Conservation (phyloP, 805 yeast genomes). For the Lipomyces sp. region DNA sequence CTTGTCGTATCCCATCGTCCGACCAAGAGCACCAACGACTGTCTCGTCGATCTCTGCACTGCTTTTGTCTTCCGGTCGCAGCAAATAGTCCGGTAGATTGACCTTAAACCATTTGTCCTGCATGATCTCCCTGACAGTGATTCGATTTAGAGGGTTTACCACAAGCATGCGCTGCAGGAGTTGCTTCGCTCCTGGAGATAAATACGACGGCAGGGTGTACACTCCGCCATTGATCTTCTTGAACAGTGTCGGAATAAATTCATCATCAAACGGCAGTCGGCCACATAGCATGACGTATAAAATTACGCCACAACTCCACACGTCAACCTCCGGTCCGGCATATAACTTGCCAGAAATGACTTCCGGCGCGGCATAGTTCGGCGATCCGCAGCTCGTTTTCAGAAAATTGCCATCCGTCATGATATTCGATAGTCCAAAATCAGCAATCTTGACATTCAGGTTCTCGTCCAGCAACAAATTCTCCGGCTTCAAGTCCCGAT, state of each 20-base stretch:
- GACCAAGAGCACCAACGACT: constrained; percentile 71
- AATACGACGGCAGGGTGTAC: constrained; percentile 83
- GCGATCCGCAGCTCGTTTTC: constrained; percentile 94
- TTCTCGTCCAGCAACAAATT: constrained; percentile 86
- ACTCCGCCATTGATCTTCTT: constrained; percentile 90
- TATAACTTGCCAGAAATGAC: constrained; percentile 92
- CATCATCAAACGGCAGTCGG: constrained; percentile 93
- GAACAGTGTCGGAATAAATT: constrained; percentile 90
- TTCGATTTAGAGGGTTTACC: constrained; percentile 91
- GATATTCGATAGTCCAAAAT: constrained; percentile 90
- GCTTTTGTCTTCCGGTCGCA: constrained; percentile 57
- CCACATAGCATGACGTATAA: constrained; percentile 96
- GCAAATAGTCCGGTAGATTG: constrained; percentile 76
- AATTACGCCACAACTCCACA: constrained; percentile 97
- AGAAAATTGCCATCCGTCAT: constrained; percentile 98
- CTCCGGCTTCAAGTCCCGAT: constrained; percentile 95
- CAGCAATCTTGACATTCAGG: constrained; percentile 92
- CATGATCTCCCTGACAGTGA: constrained; percentile 89
- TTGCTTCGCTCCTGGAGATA: constrained; percentile 83
- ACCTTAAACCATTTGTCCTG: constrained; percentile 92
- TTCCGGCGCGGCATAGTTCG: constrained; percentile 97
- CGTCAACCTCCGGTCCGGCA: constrained; percentile 98
- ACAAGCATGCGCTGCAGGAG: constrained; percentile 87
- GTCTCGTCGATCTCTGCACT: constrained; percentile 67
- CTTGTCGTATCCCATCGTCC: constrained; percentile 86